Base-by-base conservation (phyloP, 164 flowering plant genomes). In the Tetracentron sinense region DNA sequence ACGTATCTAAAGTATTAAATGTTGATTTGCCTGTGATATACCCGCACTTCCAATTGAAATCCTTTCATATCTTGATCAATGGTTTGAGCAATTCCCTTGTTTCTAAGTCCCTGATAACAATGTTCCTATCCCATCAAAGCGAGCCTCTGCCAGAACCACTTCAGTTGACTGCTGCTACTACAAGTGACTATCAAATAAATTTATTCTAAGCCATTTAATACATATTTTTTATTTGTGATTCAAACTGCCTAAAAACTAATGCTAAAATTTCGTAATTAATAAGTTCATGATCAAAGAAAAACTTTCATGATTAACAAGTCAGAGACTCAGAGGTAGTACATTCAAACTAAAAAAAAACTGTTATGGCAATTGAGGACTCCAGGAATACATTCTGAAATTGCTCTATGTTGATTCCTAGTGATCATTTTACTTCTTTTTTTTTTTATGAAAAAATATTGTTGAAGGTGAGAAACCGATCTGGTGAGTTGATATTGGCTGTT, bases 401-500 rank as follows among this genome's bases (percentile, higher is more conserved):
- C 11, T 10, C 14, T 38, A 38, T 10, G 44, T 38, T 4, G 44
- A 38, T 38, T 4, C 14, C 8, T 38, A 38, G 8, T 38, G 14
- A 38, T 38, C 4, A 38, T 3, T 3, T 38, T 38, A 1, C 44
- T 38, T 16, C 1, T 12, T 48, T 50, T 22, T 35, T 25, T 5
- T 61, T 42, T 54, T 15, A 67, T 55, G 20, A 22, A 49, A 33
- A 1, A 33, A 1, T 26, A 19, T 44, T 65, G 25, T 62, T 80
- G 75, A 68, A 90, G 97, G 98, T 90, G 68, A 84, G 85, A 75
- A 93, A 93, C 78, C 67, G 47, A 28, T 80, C 85, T 23, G 98
- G 96, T 49, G 96, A 93, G 60, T 90, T 96, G 97, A 83, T 93
- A 68, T 84, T 84, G 63, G 97, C 96, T 21, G 74, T 71, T 48